Percentiles rank a stretch among this genome's conserved stretches.
These are phyloP conservation scores for Inonotus hispidus DNA, from an alignment of 1,284 basidiomycete genomes.

Conservation along the genomic window DNA sequence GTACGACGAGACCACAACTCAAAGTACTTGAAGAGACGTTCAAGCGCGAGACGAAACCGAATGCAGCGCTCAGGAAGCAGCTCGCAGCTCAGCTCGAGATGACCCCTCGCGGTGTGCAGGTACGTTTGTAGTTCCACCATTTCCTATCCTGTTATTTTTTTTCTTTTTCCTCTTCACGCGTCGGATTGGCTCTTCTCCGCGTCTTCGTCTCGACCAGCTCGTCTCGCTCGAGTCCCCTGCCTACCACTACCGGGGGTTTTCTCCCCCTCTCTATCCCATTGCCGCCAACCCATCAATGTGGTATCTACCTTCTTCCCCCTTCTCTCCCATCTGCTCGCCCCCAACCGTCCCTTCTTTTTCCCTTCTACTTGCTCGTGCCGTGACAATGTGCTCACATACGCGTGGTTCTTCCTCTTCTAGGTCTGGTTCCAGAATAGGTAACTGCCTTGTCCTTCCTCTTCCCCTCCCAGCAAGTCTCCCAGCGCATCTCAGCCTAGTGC, in stretches of 20 bases:
- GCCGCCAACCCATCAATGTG: not conserved
- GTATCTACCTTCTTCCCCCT: not conserved
- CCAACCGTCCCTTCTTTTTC: not conserved
- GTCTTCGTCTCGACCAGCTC: not conserved
- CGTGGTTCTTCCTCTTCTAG: constrained; percentile 30
- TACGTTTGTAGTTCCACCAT: constrained; percentile 39
- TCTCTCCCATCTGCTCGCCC: not conserved
- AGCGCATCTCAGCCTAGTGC: not conserved
- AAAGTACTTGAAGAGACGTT: constrained; percentile 84
- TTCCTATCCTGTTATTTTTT: not conserved
- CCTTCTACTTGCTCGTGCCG: not conserved
- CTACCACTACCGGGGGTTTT: not conserved
- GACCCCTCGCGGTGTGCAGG: constrained; percentile 90
- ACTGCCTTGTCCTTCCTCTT: constrained; percentile 21
- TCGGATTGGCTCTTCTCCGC: not conserved
- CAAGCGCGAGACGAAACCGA: constrained; percentile 83
- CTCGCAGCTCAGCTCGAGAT: constrained; percentile 82
- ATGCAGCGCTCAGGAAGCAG: constrained; percentile 70
- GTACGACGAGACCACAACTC: constrained; percentile 80
- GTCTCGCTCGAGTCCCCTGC: not conserved
- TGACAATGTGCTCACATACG: constrained; percentile 1
- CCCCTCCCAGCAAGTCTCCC: not conserved
- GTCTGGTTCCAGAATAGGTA: constrained; percentile 92
- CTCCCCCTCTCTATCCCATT: not conserved
- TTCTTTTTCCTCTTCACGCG: constrained; percentile 13